Evolutionary conservation across 2,329 filamentous ascomycete species (phyloP).

Genomic region (Nemania sp.): DNA sequence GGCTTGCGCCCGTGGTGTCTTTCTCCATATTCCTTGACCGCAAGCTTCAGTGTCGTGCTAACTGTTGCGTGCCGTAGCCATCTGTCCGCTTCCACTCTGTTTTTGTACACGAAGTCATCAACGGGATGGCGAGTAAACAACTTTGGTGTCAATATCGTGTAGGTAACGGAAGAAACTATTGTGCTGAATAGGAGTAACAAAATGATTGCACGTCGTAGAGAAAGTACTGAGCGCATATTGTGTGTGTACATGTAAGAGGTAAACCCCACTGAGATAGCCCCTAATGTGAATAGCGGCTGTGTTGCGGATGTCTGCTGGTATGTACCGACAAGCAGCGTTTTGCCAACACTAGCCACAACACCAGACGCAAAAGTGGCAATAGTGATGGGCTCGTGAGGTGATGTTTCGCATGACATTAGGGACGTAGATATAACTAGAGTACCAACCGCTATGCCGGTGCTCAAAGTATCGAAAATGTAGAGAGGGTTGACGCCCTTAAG

Average conservation of each 20-base stretch:
- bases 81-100: conserved; percentile 60
- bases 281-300: conserved; percentile 55
- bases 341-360: conserved; percentile 52
- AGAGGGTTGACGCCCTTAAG: conserved; percentile 57
- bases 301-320: conserved; percentile 59
- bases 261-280: conserved; percentile 57
- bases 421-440: conserved; percentile 58
- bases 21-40: conserved; percentile 63
- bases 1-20: conserved; percentile 74
- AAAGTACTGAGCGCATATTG: conserved; percentile 58
- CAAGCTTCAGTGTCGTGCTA: conserved; percentile 61
- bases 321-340: conserved; percentile 56
- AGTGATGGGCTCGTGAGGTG: conserved; percentile 57
- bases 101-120: conserved; percentile 62
- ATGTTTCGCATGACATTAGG: conserved; percentile 62
- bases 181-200: conserved; percentile 55
- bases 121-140: conserved; percentile 58
- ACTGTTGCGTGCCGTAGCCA: conserved; percentile 62
- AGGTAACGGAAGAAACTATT: conserved; percentile 55
- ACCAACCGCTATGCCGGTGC: conserved; percentile 61
- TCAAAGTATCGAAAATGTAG: conserved; percentile 62
- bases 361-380: conserved; percentile 60
- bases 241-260: conserved; percentile 58
- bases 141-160: conserved; percentile 51
- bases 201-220: conserved; percentile 57